Conservation (phyloP, 768 basidiomycete species). For the Podaxis mareebaensis region DNA sequence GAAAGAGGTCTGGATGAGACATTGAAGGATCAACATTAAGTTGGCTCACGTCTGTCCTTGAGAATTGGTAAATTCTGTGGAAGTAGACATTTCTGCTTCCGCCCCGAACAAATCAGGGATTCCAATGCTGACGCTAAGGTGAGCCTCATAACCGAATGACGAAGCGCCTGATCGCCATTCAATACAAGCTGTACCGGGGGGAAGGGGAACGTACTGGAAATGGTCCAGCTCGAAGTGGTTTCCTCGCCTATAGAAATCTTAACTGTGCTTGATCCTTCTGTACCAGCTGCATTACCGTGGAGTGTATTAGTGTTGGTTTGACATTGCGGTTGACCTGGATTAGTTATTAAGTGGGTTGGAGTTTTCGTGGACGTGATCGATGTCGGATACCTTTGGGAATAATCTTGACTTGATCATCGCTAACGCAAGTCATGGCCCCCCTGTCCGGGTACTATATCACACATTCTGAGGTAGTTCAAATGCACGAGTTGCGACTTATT, state of each 20-base stretch:
- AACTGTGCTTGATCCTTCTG: background rate
- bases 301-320: background rate
- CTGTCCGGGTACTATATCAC: background rate
- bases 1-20: background rate
- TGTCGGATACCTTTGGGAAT: background rate
- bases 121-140: slow-evolving; percentile 1
- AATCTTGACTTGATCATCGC: background rate
- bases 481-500: background rate
- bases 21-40: background rate
- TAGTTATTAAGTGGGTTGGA: background rate
- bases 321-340: slow-evolving; percentile 9
- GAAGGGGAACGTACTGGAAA: background rate
- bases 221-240: background rate
- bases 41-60: slow-evolving; percentile 3
- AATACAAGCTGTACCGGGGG: background rate
- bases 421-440: slow-evolving; percentile 2
- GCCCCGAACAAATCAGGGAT: slow-evolving; percentile 4
- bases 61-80: background rate
- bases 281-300: background rate
- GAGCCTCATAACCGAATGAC: background rate
- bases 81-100: background rate
- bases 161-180: background rate
- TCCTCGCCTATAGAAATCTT: background rate
- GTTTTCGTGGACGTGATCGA: background rate
- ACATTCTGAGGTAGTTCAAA: background rate